Conservation (phyloP, 495 filamentous ascomycete species). For the Aspergillus heteromorphus region DNA sequence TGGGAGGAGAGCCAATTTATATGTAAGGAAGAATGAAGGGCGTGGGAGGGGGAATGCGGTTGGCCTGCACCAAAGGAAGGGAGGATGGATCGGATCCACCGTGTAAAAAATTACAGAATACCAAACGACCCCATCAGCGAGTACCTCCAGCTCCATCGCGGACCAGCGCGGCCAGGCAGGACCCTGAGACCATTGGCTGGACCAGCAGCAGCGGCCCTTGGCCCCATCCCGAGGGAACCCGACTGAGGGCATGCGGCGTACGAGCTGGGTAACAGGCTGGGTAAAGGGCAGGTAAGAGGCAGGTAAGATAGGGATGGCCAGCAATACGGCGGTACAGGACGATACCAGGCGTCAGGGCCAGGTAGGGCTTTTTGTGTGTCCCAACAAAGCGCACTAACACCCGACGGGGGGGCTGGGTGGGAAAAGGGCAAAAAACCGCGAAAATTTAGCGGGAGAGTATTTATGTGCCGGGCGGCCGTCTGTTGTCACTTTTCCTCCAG, state of each 20-base stretch:
- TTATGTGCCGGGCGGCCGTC: slow-evolving; percentile 32
- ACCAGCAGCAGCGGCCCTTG: slow-evolving; percentile 11
- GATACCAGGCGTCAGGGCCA: background rate
- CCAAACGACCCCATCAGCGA: background rate
- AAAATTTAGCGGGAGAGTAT: slow-evolving; percentile 45
- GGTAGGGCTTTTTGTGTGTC: slow-evolving; percentile 32
- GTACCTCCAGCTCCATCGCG: slow-evolving; percentile 13
- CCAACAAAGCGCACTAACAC: slow-evolving; percentile 28
- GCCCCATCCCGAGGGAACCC: slow-evolving; percentile 25
- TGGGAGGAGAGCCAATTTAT: background rate
- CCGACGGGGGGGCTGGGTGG: slow-evolving; percentile 29
- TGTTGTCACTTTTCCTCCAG: slow-evolving; percentile 38
- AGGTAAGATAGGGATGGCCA: slow-evolving; percentile 4
- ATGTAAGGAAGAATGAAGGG: slow-evolving; percentile 6
- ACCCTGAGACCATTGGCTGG: slow-evolving; percentile 14
- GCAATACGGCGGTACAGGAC: background rate
- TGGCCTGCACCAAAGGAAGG: no score
- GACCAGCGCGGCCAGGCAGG: slow-evolving; percentile 6
- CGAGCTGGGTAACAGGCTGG: no score
- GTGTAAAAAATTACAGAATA: no score
- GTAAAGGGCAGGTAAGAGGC: no score
- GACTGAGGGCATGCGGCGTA: slow-evolving; percentile 7
- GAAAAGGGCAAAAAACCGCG: slow-evolving; percentile 31
- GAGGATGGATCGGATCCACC: no score
- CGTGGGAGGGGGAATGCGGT: background rate